phyloP scores from a whole-genome alignment of 2,329 filamentous ascomycete genomes.

The Aspergillus melleus region DNA sequence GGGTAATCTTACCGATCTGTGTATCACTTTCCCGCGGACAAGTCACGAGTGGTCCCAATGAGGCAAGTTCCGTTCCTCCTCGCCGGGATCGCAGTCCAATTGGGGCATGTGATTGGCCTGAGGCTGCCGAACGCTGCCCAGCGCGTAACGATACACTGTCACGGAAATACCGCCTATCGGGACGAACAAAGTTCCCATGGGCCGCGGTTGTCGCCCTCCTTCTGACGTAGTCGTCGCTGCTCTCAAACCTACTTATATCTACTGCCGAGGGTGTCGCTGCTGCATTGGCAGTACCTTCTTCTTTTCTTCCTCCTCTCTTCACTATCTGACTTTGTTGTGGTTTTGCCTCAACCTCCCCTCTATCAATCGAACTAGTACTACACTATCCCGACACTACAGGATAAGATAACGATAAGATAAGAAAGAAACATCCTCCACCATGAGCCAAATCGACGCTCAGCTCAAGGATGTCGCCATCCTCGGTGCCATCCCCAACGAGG shows the following conservation, averaged over 20 bases:
- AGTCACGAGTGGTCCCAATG: conserved; percentile 16
- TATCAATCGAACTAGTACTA: background rate
- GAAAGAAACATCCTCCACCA: conserved; percentile 33
- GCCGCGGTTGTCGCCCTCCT: conserved; percentile 22
- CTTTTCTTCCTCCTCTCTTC: background rate
- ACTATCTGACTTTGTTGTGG: background rate
- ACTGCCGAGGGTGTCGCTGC: too few relatives aligned
- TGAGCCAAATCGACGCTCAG: conserved; percentile 72
- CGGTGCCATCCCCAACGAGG: conserved; percentile 72
- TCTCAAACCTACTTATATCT: background rate
- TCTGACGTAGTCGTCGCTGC: conserved; percentile 18
- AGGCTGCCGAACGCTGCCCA: conserved; percentile 9
- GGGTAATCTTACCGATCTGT: background rate
- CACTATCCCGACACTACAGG: background rate
- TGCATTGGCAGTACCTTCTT: background rate
- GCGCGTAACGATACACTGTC: conserved; percentile 8
- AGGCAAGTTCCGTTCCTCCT: conserved; percentile 20
- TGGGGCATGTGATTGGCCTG: background rate
- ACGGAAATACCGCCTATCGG: background rate
- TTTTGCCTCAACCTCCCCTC: background rate
- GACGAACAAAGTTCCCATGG: conserved; percentile 13
- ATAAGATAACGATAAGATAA: background rate
- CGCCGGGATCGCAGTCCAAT: too few relatives aligned
- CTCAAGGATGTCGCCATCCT: conserved; percentile 87
- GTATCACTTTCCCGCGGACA: conserved; percentile 22